Base-by-base conservation (phyloP, 2,329 filamentous ascomycete genomes). In the Sporothrix sp. region DNA sequence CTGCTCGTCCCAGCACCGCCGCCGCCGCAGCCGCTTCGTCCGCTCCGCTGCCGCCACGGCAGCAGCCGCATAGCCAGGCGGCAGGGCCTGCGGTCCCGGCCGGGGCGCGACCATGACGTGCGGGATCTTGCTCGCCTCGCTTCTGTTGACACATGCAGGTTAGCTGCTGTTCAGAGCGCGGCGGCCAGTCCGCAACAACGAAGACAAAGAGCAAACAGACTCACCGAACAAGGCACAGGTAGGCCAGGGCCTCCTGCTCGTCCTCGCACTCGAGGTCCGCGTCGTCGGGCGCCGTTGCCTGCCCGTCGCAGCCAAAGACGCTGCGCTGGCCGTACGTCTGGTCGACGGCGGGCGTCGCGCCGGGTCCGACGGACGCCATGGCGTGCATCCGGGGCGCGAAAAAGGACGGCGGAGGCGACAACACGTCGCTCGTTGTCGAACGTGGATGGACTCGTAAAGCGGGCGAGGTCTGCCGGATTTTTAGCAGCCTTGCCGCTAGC, bases 111-210 rank as follows among this genome's bases (percentile, higher is more conserved):
- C 76, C 47, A 93, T 74, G 10, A 93, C 69, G 57, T 82, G 76
- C 1, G 87, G 87, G 30, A 94, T 83, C 9, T 72, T 68, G 54
- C 72, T 79, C n/a, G 87, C 87, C 76, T 94, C 82, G 58, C 79
- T 75, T 69, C 87, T 93, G 66, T 54, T 28, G 5, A n/a, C 25
- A 28, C 16, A 42, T 16, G 21, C 25, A 36, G 25, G 40, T 48
- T 16, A 39, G 49, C 37, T 21, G 7, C n/a, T 45, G 11, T 28
- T 9, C 14, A 21, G 32, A 33, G 43, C 25, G 33, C 43, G 35
- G 43, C 43, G n/a, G n/a, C n/a, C n/a, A n/a, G n/a, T n/a, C n/a
- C n/a, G n/a, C n/a, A n/a, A n/a, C n/a, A n/a, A n/a, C n/a, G n/a
- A n/a, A n/a, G n/a, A n/a, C n/a, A 32, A 16, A 18, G 7, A 25